Conservation (phyloP, 495 filamentous ascomycete genomes). For the Penicillium antarcticum region DNA sequence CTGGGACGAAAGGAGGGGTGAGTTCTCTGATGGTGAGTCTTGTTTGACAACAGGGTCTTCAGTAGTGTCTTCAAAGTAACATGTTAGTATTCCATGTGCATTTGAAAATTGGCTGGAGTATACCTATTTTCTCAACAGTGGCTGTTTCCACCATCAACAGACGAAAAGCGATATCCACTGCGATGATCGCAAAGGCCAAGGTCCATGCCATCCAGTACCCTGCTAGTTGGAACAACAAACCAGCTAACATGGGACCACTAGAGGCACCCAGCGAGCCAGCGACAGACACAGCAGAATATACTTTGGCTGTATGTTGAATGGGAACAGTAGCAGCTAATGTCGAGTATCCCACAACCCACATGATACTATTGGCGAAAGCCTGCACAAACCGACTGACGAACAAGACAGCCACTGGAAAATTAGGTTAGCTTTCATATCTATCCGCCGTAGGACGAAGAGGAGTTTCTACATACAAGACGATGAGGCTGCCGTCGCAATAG, state of each 20-base stretch:
- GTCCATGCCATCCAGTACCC: slow-evolving; percentile 31
- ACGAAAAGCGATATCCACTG: slow-evolving; percentile 25
- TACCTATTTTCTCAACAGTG: not conserved
- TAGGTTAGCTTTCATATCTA: slow-evolving; percentile 1
- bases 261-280: slow-evolving; percentile 20
- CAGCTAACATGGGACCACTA: slow-evolving; percentile 19
- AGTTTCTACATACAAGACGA: slow-evolving; percentile 10
- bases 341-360: slow-evolving; percentile 28
- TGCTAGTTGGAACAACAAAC: slow-evolving; percentile 16
- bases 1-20: too few relatives aligned
- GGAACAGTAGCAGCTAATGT: slow-evolving; percentile 24
- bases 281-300: too few relatives aligned
- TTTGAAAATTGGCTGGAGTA: too few relatives aligned
- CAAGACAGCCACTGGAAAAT: slow-evolving; percentile 17
- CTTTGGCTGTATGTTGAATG: slow-evolving; percentile 15
- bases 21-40: too few relatives aligned
- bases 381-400: slow-evolving; percentile 27
- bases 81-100: too few relatives aligned
- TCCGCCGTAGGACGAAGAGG: not conserved
- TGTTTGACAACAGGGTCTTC: too few relatives aligned
- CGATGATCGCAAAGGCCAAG: slow-evolving; percentile 12
- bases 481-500: slow-evolving; percentile 1
- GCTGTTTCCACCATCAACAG: slow-evolving; percentile 26
- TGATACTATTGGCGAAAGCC: slow-evolving; percentile 16
- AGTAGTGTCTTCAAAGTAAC: too few relatives aligned